Evolutionary conservation across 192 early-diverging fungal species (phyloP), one percentile per base, ranked within the genome.

Genomic region (Coemansia sp.): DNA sequence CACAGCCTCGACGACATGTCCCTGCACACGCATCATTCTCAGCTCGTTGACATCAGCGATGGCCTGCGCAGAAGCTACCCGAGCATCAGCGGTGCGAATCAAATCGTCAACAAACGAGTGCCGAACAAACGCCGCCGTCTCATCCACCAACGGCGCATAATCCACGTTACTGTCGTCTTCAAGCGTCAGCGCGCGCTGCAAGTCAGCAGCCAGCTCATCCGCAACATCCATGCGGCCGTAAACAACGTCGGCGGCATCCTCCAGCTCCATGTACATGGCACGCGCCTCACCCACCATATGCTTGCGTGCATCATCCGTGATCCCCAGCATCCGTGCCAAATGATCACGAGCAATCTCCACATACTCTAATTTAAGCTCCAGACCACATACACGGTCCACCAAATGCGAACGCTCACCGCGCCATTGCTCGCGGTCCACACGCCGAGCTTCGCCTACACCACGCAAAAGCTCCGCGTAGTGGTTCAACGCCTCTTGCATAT

Each of bases 211-310:
- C 8, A 75, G 63, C 60, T 60, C 70, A 19, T 63, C 67, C 8
- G 69, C 73, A 0, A 59, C 61, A 17, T 75, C 78, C 55, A 72
- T 61, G 23, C 67, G 66, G 33, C 70, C 68, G 39, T 62, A 64
- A 6, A 59, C 60, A 4, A 63, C 63, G 2, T 37, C 69, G 3
- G 64, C 65, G 37, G 70, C 68, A 26, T 77, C 75, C 63, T 74
- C 72, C 68, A 82, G 58, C 68, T 82, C 80, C 50, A 50, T 30
- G 44, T 74, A 82, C 23, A 82, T 62, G 10, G 14, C 37, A 2
- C 75, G 74, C 2, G 80, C 80, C 55, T 82, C 75, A 26, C 64
- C 62, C 23, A 82, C 75, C 69, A 82, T 77, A n/a, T 82, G 75
- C 60, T 39, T 28, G 6, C 80, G 80, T 13, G 80, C 80, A 7